Base-by-base conservation (phyloP, 345 rosid genomes). In the Citrus sinensis region DNA sequence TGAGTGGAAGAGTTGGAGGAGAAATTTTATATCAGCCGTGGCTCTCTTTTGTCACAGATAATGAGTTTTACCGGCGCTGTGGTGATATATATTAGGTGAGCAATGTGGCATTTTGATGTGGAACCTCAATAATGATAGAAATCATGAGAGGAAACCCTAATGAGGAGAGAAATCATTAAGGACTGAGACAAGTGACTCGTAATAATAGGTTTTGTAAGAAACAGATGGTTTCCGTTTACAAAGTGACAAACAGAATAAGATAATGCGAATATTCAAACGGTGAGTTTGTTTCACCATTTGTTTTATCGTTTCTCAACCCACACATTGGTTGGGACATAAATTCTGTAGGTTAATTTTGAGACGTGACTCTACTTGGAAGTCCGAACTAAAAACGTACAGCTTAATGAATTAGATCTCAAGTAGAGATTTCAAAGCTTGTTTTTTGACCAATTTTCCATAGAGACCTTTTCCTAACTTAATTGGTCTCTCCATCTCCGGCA, bases 381-480 rank as follows among this genome's bases (percentile, higher is more conserved):
- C 16, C 11, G 16, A 42, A 11, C 49, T 11, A 11, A 42, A 42
- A 42, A n/a, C 39, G n/a, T 5, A 8, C 22, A 34, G 54, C 54
- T 40, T 75, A 59, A 70, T 51, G 54, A 70, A 69, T 64, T 56
- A 68, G 67, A 59, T 42, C 76, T 86, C 91, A 83, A 92, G 85
- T 54, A 95, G 92, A 58, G 84, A 73, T 80, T 78, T 90, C 80
- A 93, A 61, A 60, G 92, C 95, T 81, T 91, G 92, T 79, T 87
- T 95, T 80, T 88, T 95, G 55, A 90, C 83, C 5, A 89, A 90
- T 81, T 91, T 95, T 32, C 99, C 91, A 81, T 90, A 87, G 16
- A 92, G 49, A 8, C 98, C 96, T 76, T 86, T 91, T 46, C 93
- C 94, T 67, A 87, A 65, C 35, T 84, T 88, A 59, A 90, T 5